Conservation (phyloP, 805 yeast species). For the Kodamaea fukazawae region DNA sequence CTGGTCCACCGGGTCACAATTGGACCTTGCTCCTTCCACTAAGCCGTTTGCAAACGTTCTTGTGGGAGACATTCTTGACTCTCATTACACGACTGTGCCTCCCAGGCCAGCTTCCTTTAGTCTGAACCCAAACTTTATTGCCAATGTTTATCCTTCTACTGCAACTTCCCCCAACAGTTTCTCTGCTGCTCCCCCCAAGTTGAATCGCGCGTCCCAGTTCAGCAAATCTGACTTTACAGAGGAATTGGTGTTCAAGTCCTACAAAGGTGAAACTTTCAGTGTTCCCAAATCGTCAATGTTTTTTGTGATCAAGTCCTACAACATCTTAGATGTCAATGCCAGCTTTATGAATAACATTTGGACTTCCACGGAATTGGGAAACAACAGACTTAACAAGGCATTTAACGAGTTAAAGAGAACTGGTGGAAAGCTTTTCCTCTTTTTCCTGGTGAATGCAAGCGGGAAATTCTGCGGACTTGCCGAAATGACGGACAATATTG, state of each 20-base stretch:
- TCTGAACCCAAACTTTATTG: too few species aligned
- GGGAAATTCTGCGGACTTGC: slow-evolving; percentile 60
- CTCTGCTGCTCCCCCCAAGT: too few species aligned
- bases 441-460: slow-evolving; percentile 58
- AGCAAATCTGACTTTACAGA: too few species aligned
- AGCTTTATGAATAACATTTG: slow-evolving; percentile 51
- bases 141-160: too few species aligned
- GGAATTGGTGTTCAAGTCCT: slow-evolving; percentile 11
- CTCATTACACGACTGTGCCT: too few species aligned
- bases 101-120: too few species aligned
- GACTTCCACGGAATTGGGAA: slow-evolving; percentile 61
- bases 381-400: slow-evolving; percentile 48
- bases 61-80: too few species aligned
- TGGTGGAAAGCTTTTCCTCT: slow-evolving; percentile 40
- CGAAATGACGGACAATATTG: slow-evolving; percentile 45
- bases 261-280: slow-evolving; percentile 15
- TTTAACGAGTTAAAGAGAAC: slow-evolving; percentile 22
- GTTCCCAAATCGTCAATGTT: slow-evolving; percentile 26
- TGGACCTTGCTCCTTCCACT: not conserved
- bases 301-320: slow-evolving; percentile 57
- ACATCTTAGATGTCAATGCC: slow-evolving; percentile 46
- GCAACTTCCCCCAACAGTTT: too few species aligned
- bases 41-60: not conserved
- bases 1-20: slow-evolving; percentile 7
- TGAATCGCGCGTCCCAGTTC: too few species aligned